phyloP scores from a whole-genome alignment of 768 basidiomycete species.

The Amanita jacksonii region DNA sequence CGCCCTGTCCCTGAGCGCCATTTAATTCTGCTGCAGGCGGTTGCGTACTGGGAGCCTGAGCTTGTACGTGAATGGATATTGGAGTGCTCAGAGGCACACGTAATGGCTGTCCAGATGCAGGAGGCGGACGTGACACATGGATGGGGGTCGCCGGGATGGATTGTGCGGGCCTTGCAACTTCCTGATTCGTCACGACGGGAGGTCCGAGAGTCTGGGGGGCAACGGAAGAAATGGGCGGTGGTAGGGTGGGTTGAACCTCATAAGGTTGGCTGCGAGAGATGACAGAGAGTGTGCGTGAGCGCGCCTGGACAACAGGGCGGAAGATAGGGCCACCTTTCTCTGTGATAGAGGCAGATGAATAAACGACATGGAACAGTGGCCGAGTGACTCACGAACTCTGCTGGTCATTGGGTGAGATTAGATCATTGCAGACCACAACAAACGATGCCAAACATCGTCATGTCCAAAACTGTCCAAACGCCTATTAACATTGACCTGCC shows the following conservation, averaged over 20 bases:
- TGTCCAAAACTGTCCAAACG: constrained; percentile 5
- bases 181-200: too few relatives aligned
- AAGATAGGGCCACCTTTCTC: constrained; percentile 69
- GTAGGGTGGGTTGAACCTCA: background rate
- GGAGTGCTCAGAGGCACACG: background rate
- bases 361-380: background rate
- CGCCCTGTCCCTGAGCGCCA: background rate
- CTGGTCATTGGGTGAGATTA: constrained; percentile 31
- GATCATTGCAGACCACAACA: background rate
- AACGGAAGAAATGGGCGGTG: constrained; percentile 5
- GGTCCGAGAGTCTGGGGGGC: too few relatives aligned
- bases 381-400: constrained; percentile 51
- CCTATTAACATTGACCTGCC: constrained; percentile 32
- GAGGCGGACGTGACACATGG: background rate
- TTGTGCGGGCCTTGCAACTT: too few relatives aligned
- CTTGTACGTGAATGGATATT: background rate
- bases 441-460: constrained; percentile 4
- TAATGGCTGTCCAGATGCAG: background rate
- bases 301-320: constrained; percentile 51
- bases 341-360: constrained; percentile 16
- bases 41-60: background rate
- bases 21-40: background rate
- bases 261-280: background rate
- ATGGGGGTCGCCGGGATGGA: constrained; percentile 3
- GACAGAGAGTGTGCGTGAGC: constrained; percentile 29